Evolutionary conservation across 768 basidiomycete genomes (phyloP).

Genomic region (Butyriboletus loyo): DNA sequence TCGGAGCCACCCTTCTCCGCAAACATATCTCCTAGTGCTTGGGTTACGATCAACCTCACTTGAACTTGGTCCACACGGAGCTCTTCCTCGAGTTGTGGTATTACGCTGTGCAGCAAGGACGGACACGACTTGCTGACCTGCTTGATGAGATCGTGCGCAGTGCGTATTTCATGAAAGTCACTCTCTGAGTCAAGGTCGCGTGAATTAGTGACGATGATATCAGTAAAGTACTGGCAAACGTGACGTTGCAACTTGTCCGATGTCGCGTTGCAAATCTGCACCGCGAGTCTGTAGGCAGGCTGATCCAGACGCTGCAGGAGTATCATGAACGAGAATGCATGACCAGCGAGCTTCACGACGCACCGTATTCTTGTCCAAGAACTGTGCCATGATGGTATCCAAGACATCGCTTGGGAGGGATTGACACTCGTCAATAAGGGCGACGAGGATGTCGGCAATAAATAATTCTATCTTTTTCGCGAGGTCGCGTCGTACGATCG

Average conservation of each 20-base stretch:
- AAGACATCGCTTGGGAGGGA: conserved; percentile 75
- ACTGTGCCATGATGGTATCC: conserved; percentile 81
- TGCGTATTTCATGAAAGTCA: conserved; percentile 64
- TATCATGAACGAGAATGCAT: conserved; percentile 1
- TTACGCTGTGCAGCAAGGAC: conserved; percentile 78
- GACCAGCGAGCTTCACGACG: conserved; percentile 22
- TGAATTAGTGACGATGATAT: conserved; percentile 67
- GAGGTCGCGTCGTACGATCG: conserved; percentile 68
- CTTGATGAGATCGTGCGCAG: conserved; percentile 83
- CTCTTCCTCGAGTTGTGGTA: conserved; percentile 92
- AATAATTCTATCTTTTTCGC: conserved; percentile 82
- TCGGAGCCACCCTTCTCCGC: conserved; percentile 71
- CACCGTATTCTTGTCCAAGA: conserved; percentile 75
- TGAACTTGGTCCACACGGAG: conserved; percentile 70
- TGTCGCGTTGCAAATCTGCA: conserved; percentile 79
- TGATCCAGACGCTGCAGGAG: conserved; percentile 57
- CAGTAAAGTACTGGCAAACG: conserved; percentile 90
- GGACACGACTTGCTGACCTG: conserved; percentile 79
- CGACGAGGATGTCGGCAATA: conserved; percentile 86
- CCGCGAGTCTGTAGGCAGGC: conserved; percentile 77
- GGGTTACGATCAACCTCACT: conserved; percentile 77
- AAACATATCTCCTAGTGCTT: conserved; percentile 89
- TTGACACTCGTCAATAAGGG: conserved; percentile 83
- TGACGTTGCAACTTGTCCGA: conserved; percentile 86
- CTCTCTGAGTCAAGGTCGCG: conserved; percentile 53